phyloP scores from a whole-genome alignment of 1,284 basidiomycete species.

The Ceratobasidium sp. region DNA sequence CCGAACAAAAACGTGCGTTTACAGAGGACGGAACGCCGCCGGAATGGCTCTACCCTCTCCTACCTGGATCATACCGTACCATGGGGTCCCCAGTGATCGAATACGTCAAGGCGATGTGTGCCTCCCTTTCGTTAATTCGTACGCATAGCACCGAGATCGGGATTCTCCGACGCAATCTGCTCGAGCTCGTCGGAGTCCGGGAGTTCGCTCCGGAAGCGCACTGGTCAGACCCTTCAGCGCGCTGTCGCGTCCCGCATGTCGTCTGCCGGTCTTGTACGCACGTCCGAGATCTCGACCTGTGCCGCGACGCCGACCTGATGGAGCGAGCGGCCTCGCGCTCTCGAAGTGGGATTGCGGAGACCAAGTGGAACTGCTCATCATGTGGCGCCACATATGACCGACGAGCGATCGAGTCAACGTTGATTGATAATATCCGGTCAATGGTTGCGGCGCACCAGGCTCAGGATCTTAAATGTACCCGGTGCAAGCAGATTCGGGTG shows the following conservation, averaged over 20 bases:
- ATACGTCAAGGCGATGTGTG: constrained; percentile 89
- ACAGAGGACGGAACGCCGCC: constrained; percentile 66
- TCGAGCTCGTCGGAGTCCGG: constrained; percentile 88
- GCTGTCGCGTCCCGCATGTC: constrained; percentile 86
- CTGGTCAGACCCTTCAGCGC: constrained; percentile 94
- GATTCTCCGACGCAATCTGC: constrained; percentile 86
- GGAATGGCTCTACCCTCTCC: constrained; percentile 81
- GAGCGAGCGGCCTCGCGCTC: constrained; percentile 57
- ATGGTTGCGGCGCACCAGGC: constrained; percentile 83
- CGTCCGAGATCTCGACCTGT: constrained; percentile 93
- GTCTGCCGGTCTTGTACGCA: constrained; percentile 92
- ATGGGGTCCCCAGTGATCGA: constrained; percentile 85
- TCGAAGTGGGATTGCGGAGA: constrained; percentile 50
- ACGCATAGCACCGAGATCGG: constrained; percentile 88
- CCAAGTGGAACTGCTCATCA: constrained; percentile 70
- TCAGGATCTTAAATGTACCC: constrained; percentile 88
- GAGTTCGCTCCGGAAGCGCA: constrained; percentile 88
- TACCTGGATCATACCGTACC: constrained; percentile 86
- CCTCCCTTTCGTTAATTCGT: constrained; percentile 79
- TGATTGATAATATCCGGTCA: constrained; percentile 80
- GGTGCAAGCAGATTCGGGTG: constrained; percentile 88
- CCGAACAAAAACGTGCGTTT: constrained; percentile 69
- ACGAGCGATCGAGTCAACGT: constrained; percentile 82
- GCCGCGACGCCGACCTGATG: constrained; percentile 89
- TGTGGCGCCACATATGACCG: constrained; percentile 93